Base-by-base conservation (phyloP, 2,329 filamentous ascomycete genomes). In the Escovopsis sp. region DNA sequence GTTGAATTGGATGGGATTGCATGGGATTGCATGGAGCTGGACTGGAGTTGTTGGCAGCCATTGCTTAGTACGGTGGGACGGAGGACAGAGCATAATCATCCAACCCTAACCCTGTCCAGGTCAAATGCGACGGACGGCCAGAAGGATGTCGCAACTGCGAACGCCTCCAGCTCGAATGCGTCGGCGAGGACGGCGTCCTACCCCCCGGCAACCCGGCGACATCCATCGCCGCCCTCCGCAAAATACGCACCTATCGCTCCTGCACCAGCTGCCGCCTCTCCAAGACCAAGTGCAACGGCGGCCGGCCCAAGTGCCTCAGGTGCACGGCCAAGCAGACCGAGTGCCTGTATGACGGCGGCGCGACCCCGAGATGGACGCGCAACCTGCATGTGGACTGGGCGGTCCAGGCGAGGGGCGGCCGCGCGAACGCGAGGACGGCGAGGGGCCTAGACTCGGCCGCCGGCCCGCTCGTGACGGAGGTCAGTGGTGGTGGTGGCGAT, bases 221-320 rank as follows among this genome's bases (percentile, higher is more conserved):
- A 23, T 45, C 53, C 9, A 44, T 51, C 5, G 48, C 55, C 3
- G 11, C 8, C 7, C 37, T 58, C 32, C 48, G 54, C 30, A 60
- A 58, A 48, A 59, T 59, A 31, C 54, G 57, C 34, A 60, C 57
- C 13, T 60, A 60, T 40, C 55, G 57, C 17, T 59, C 56, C 18
- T 60, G 57, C 35, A 56, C 54, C 36, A 51, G 44, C 46, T 60
- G 57, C 39, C 56, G 57, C 32, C 40, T 58, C 17, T 58, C 56
- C 39, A 60, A 60, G 52, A 60, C 57, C 5, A 60, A 61, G 47
- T 61, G 58, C 43, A 51, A 60, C 33, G 58, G 57, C 48, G 55
- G 54, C 41, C 54, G 56, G 13, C 58, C 58, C 33, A 52, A 43
- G 37, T 61, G 58, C 42, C 52, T 55, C 27, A 48, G 55, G 35